Evolutionary conservation across 1,284 basidiomycete species (phyloP), one percentile per base, ranked within the genome.

Genomic region (Trametes versicolor): DNA sequence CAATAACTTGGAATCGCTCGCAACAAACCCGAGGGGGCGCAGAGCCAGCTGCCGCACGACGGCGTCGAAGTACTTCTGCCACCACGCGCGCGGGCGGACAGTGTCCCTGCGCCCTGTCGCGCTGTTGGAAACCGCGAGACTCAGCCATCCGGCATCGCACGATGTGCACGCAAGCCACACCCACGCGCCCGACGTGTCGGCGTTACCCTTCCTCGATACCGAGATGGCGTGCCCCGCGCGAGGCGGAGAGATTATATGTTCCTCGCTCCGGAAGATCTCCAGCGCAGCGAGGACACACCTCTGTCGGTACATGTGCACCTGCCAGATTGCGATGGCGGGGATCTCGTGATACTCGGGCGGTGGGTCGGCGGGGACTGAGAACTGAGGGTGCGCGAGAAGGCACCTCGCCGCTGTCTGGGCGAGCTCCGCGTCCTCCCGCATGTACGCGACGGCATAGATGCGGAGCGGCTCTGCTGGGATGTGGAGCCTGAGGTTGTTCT

Each of bases 401-500:
- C 23, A 19, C 45, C 10, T 32, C 7, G 56, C 56, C 1, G 62
- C 62, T 17, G 50, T 51, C 1, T 34, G 56, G 7, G 53, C 63
- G 32, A 58, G 51, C 2, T 45, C 47, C 17, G n/a, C 34, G 15
- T 58, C 56, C 8, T 58, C 54, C 13, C 10, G 9, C 4, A 37
- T 8, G 45, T 73, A 66, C 4, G 78, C 77, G 56, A 81, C 71
- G n/a, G 75, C 74, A 58, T 79, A 79, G 2, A 77, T 55, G 17
- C 72, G 73, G 34, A 79, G 55, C 0, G 81, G 73, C 19, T 79
- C 74, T 15, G 70, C 65, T 29, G 70, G 64, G 27, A 80, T 34
- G 59, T 77, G 73, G 43, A 27, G 8, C 19, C 15, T 29, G 15
- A 63, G 37, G 43, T 49, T 54, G 15, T 4, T 2, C 47, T 32